Conservation (phyloP, 1,139 yeast genomes). For the Meyerozyma smithsonii region DNA sequence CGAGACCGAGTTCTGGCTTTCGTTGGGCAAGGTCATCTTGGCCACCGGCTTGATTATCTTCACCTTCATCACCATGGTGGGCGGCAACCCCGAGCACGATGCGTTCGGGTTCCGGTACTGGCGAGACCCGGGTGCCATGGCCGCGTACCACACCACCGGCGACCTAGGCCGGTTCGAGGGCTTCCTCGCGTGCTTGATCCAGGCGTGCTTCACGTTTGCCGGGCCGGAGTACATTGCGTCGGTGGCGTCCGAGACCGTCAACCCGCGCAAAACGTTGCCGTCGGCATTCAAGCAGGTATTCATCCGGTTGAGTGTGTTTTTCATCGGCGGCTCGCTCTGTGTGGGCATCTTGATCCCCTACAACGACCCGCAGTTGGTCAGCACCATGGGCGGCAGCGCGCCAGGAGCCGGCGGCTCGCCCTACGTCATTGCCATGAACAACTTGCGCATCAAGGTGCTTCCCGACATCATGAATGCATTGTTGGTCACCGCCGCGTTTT, state of each 20-base stretch:
- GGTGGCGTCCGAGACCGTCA: constrained; percentile 13
- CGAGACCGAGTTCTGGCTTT: constrained; percentile 5
- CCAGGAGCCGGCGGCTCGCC: constrained; percentile 21
- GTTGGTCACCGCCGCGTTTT: constrained; percentile 57
- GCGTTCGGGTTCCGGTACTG: constrained; percentile 18
- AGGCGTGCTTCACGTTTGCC: constrained; percentile 18
- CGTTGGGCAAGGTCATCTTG: constrained; percentile 6
- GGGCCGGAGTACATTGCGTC: constrained; percentile 18
- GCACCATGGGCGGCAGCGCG: constrained; percentile 12
- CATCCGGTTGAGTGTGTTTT: constrained; percentile 11
- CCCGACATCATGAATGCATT: constrained; percentile 64
- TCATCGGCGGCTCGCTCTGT: constrained; percentile 13
- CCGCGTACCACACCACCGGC: constrained; percentile 11
- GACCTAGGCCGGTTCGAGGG: constrained; percentile 19
- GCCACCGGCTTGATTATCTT: constrained; percentile 16
- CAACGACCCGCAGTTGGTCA: constrained; percentile 15
- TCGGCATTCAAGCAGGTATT: constrained; percentile 14
- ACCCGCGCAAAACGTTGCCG: constrained; percentile 12
- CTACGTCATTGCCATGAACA: constrained; percentile 20
- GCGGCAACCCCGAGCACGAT: constrained; percentile 19
- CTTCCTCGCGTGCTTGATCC: constrained; percentile 15
- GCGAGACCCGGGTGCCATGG: constrained; percentile 19
- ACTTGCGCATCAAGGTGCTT: constrained; percentile 30
- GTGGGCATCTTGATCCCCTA: constrained; percentile 13
- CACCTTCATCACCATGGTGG: constrained; percentile 19